phyloP scores from a whole-genome alignment of 2,329 filamentous ascomycete genomes.

The Calonectria hongkongensis region DNA sequence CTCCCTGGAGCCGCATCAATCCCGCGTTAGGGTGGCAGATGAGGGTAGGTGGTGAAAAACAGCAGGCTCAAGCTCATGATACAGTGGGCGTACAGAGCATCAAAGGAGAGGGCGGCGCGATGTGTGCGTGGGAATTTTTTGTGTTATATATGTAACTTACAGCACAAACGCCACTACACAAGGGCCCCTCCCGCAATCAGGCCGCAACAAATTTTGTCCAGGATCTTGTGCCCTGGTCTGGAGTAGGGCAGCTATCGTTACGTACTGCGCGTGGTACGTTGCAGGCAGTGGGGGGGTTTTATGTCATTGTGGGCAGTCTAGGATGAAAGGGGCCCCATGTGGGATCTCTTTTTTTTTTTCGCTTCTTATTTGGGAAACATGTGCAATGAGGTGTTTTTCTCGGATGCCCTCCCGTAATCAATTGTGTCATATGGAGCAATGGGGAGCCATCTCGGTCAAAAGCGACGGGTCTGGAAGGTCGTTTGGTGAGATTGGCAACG shows the following conservation, averaged over 20 bases:
- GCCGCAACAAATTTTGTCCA: conserved; percentile 24
- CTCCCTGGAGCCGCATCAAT: conserved; percentile 35
- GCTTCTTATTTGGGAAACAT: neutral
- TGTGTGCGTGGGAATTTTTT: neutral
- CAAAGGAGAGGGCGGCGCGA: neutral
- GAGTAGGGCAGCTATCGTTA: conserved; percentile 28
- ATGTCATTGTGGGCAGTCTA: conserved; percentile 43
- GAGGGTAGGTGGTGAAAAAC: conserved; percentile 30
- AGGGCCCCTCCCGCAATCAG: conserved; percentile 20
- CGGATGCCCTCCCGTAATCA: conserved; percentile 4
- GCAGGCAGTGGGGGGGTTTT: conserved; percentile 25
- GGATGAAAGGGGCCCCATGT: conserved; percentile 28
- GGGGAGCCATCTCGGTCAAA: neutral
- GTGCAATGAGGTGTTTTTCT: conserved; percentile 17
- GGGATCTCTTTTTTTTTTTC: conserved; percentile 11
- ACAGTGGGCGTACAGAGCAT: conserved; percentile 1
- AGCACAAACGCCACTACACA: neutral
- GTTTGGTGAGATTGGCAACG: neutral
- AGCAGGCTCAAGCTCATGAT: conserved; percentile 30
- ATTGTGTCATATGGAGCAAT: no score
- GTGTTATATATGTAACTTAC: conserved; percentile 19
- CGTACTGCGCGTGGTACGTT: conserved; percentile 37
- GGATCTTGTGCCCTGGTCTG: conserved; percentile 27
- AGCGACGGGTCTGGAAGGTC: conserved; percentile 10
- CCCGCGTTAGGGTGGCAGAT: conserved; percentile 31